phyloP scores from a whole-genome alignment of 345 rosid genomes.

The Acer saccharum region DNA sequence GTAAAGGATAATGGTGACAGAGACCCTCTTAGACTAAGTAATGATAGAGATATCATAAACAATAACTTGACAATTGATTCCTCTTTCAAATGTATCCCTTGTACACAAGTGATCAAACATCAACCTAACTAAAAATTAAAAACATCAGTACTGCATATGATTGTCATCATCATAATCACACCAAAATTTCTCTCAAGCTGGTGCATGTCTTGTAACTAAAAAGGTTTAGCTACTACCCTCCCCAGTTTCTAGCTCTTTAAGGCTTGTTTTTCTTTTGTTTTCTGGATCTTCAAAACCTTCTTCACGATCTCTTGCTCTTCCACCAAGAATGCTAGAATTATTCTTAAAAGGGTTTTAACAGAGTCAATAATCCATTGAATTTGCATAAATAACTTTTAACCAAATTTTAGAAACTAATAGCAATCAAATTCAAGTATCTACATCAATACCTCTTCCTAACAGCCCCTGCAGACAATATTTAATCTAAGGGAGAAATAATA shows the following conservation, averaged over 20 bases:
- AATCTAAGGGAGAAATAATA: no score
- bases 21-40: no score
- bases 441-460: no score
- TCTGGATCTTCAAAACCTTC: slow-evolving; percentile 50
- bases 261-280: slow-evolving; percentile 40
- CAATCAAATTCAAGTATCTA: no score
- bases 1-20: no score
- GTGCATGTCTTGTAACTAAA: neutral
- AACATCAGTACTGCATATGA: slow-evolving; percentile 17
- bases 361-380: neutral
- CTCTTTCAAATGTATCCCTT: slow-evolving; percentile 7
- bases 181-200: slow-evolving; percentile 24
- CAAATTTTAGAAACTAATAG: no score
- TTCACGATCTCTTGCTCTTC: slow-evolving; percentile 49
- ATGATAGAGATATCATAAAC: slow-evolving; percentile 7
- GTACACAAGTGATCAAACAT: slow-evolving; percentile 9
- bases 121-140: slow-evolving; percentile 10
- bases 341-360: slow-evolving; percentile 19
- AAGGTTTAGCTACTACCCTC: neutral
- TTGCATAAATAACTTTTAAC: neutral
- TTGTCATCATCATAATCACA: slow-evolving; percentile 17
- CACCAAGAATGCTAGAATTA: slow-evolving; percentile 51
- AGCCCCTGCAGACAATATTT: no score
- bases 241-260: slow-evolving; percentile 28
- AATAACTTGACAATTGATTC: slow-evolving; percentile 12